A percentile compares a stretch with the other conserved stretches of the same genome.
Evolutionary conservation across 305 asterid genomes (phyloP).

Genomic region (Fraxinus latifolia): DNA sequence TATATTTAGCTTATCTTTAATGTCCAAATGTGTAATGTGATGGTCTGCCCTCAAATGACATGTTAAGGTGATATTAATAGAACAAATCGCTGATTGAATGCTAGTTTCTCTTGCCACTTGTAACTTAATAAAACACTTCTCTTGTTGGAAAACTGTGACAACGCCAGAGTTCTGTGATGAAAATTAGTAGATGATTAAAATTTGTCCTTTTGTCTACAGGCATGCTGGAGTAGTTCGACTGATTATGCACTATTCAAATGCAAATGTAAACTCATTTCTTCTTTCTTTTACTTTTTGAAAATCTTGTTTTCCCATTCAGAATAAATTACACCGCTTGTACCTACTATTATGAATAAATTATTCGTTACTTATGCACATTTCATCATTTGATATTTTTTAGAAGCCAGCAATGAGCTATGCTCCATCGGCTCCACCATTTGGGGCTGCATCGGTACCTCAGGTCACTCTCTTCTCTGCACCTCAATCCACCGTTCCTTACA

Average conservation of each 20-base stretch:
- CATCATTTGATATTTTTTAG: constrained; percentile 38
- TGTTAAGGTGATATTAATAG: background rate
- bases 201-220: constrained; percentile 40
- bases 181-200: background rate
- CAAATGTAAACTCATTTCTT: constrained; percentile 47
- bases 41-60: background rate
- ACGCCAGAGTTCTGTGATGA: background rate
- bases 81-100: background rate
- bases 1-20: background rate
- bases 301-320: background rate
- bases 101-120: background rate
- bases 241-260: constrained; percentile 77
- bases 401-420: constrained; percentile 51
- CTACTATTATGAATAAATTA: background rate
- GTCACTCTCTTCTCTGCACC: constrained; percentile 45
- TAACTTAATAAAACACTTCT: background rate
- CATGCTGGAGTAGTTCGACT: constrained; percentile 82
- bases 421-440: constrained; percentile 55
- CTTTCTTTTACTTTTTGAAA: background rate
- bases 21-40: background rate
- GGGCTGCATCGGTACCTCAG: constrained; percentile 30
- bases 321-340: background rate
- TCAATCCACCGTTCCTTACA: constrained; percentile 38
- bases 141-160: background rate
- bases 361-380: background rate